Base-by-base conservation (phyloP, 2,329 filamentous ascomycete species). In the Alternaria rosae region DNA sequence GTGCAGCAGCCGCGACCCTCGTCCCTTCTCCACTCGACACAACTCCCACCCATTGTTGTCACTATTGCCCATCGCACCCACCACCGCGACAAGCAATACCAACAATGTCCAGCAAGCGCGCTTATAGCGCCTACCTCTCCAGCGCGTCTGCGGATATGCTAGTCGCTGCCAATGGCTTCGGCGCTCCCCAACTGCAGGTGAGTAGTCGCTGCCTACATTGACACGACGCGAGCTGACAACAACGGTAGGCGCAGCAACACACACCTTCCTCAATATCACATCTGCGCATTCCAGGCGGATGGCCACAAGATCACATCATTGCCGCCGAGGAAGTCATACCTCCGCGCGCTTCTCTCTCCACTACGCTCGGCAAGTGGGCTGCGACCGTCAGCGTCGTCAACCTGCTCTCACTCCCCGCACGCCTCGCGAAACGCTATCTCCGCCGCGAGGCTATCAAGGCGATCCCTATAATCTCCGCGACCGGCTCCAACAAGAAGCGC, bases 401-500 rank as follows among this genome's bases (percentile, higher is more conserved):
- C 35, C 51, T 71, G 17, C 51, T 70, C 57, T 35, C 20, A 13
- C 20, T 70, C 3, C 70, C 72, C 5, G 32, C 21, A 9, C 65
- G 65, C 30, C 47, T 70, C 3, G 45, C 48, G 1, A 45, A 61
- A n/a, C 59, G 55, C 42, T 69, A 70, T 38, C 35, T 67, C 5
- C 65, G 65, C 12, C 57, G n/a, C 4, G 72, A 71, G 43, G 48
- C 54, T 26, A 70, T 77, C 42, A 53, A 61, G 35, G 70, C 69
- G 12, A 61, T 72, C 7, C 65, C 71, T 2, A 42, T 75, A 25
- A 20, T 64, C 20, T 65, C 67, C 53, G 54, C 57, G 7, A 66
- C 72, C 28, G 73, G 71, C 32, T 66, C 72, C 23, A 67, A 62
- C 43, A 77, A 78, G 69, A 73, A 70, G 65, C 73, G 75, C 45